These are phyloP conservation scores for Beauveria sp. DNA, from an alignment of 2,329 filamentous ascomycete genomes.

Conservation along the genomic window DNA sequence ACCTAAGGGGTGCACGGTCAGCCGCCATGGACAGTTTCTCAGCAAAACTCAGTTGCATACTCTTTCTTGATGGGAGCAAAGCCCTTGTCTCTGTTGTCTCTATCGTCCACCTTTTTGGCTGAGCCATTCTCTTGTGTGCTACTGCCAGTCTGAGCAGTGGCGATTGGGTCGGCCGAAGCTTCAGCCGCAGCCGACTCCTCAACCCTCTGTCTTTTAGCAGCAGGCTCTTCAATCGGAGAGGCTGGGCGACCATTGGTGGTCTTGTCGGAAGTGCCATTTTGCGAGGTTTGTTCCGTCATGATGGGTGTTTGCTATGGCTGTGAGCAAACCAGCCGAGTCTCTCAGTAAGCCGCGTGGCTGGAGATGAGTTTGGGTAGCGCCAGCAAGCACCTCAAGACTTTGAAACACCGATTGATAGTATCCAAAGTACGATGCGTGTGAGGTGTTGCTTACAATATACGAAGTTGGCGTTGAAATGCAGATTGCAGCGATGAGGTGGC, in stretches of 20 bases:
- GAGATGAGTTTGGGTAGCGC: neutral
- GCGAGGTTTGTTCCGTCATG: slow-evolving; percentile 21
- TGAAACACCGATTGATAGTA: neutral
- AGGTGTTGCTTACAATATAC: neutral
- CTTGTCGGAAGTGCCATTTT: slow-evolving; percentile 2
- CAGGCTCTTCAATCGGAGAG: slow-evolving; percentile 28
- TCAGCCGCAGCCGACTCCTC: slow-evolving; percentile 24
- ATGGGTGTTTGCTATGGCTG: neutral
- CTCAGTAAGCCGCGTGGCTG: neutral
- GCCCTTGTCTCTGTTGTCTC: slow-evolving; percentile 35
- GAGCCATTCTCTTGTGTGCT: slow-evolving; percentile 13
- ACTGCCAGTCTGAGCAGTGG: slow-evolving; percentile 3
- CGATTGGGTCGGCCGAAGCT: neutral
- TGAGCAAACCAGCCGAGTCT: neutral
- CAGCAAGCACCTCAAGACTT: neutral
- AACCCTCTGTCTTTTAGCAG: slow-evolving; percentile 53
- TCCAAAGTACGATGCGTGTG: neutral
- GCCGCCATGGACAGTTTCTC: neutral
- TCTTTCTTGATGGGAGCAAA: slow-evolving; percentile 67
- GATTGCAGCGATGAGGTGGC: neutral
- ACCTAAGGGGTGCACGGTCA: slow-evolving; percentile 25
- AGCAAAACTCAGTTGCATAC: slow-evolving; percentile 30
- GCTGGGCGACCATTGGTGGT: neutral
- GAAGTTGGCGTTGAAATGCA: neutral
- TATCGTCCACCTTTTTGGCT: slow-evolving; percentile 16